Percentiles rank a stretch among this genome's conserved stretches.
Conservation (phyloP, 2,329 filamentous ascomycete species). For the Sclerotinia spermophila region DNA sequence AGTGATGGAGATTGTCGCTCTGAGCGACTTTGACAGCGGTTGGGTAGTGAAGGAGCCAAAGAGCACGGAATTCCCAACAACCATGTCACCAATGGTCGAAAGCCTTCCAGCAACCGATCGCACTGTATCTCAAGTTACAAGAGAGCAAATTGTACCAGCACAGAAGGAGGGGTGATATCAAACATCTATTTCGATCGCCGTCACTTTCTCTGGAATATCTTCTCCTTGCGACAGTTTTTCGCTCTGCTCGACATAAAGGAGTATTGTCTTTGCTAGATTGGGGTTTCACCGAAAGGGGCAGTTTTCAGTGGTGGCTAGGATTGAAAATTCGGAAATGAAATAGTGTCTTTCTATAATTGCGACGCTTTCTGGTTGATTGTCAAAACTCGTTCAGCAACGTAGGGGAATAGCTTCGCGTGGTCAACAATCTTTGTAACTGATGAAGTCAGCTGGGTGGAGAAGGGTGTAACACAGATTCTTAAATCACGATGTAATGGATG, state of each 20-base stretch:
- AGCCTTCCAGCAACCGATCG: slow-evolving; percentile 25
- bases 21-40: slow-evolving; percentile 32
- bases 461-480: not conserved
- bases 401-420: not conserved
- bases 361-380: not conserved
- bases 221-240: not conserved
- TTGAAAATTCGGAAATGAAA: not conserved
- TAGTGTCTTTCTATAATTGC: not conserved
- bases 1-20: slow-evolving; percentile 45
- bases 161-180: not conserved
- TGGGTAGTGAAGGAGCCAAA: slow-evolving; percentile 33
- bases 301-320: not conserved
- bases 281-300: not conserved
- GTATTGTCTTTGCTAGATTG: not conserved
- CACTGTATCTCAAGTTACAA: not conserved
- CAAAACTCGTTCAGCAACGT: not conserved
- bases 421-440: not conserved
- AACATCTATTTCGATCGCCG: not conserved
- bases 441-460: too few relatives aligned
- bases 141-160: not conserved
- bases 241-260: not conserved
- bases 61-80: slow-evolving; percentile 25
- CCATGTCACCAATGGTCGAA: slow-evolving; percentile 27
- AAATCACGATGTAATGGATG: not conserved
- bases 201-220: not conserved